Evolutionary conservation across 192 early-diverging fungal genomes (phyloP), one percentile per base, ranked within the genome.

Genomic region (Coemansia sp.): DNA sequence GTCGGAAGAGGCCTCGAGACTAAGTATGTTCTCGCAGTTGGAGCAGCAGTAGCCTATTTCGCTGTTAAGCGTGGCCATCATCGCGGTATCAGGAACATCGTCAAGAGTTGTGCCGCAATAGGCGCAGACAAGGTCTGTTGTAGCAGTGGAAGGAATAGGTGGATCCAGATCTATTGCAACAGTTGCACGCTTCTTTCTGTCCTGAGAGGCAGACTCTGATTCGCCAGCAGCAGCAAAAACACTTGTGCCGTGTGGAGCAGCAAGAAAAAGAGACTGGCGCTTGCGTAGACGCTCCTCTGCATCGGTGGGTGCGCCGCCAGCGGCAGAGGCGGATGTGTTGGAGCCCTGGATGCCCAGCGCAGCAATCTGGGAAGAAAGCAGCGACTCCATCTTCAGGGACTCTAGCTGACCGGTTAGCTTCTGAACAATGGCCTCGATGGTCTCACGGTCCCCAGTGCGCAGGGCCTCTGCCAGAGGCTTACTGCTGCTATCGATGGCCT

Each of bases 31-130:
- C 65, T 82, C 79, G 68, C 79, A 82, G 69, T 76, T 76, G 44
- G 71, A 67, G 68, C 79, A 82, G 65, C 79, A 82, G 52, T 82
- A 82, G 18, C 79, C 79, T 60, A 82, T 76, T 40, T 82, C 79
- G 66, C 74, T 75, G 57, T 52, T 68, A n/a, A 76, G 70, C 56
- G 71, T 58, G 5, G 70, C 67, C 67, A 72, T 81, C 5, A 70
- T 68, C 8, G 74, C 64, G 16, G 71, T 47, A 26, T 65, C 64
- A 9, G 50, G 43, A 38, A 68, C 71, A 21, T 69, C 71, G 43
- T 76, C 79, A 15, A 82, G 71, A 11, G 61, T 56, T 61, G 63
- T 67, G 19, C 74, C 74, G 61, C 79, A 82, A 49, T 82, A 82
- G 4, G 79, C 79, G 43, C 79, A 82, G 10, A 72, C 56, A 0